Percentiles rank a stretch among this genome's conserved stretches.
Conservation (phyloP, 768 basidiomycete species). For the Kwoniella pini region DNA sequence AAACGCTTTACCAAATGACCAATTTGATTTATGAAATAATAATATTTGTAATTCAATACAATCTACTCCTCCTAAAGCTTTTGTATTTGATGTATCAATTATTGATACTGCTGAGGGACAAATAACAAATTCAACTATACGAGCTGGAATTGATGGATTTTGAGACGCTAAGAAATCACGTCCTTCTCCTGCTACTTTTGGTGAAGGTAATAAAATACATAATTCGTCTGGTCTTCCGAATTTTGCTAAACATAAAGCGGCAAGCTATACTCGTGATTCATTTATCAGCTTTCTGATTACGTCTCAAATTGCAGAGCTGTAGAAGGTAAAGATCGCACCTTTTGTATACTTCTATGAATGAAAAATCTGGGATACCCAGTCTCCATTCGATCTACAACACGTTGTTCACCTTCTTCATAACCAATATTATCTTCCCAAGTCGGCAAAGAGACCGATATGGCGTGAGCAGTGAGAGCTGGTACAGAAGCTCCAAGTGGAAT, state of each 20-base stretch:
- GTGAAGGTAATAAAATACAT: slow-evolving; percentile 77
- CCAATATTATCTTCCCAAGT: slow-evolving; percentile 88
- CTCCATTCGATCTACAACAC: slow-evolving; percentile 76
- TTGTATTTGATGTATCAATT: slow-evolving; percentile 19
- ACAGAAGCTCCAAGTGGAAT: slow-evolving; percentile 50
- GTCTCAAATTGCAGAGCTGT: not conserved
- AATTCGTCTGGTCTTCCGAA: slow-evolving; percentile 71
- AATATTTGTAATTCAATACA: slow-evolving; percentile 73
- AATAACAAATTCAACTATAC: slow-evolving; percentile 64
- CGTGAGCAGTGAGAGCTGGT: slow-evolving; percentile 64
- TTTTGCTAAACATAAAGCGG: slow-evolving; percentile 70
- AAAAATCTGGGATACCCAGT: slow-evolving; percentile 94
- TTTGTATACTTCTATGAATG: slow-evolving; percentile 78
- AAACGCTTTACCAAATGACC: slow-evolving; percentile 76
- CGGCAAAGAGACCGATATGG: slow-evolving; percentile 91
- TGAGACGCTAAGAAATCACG: slow-evolving; percentile 65
- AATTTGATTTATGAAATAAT: slow-evolving; percentile 67
- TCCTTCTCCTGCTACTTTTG: slow-evolving; percentile 71
- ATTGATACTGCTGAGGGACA: slow-evolving; percentile 57
- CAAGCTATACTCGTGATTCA: slow-evolving; percentile 62
- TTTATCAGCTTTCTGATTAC: not conserved
- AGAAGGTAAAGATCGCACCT: slow-evolving; percentile 61
- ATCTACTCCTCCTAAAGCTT: slow-evolving; percentile 45
- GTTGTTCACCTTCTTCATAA: slow-evolving; percentile 84
- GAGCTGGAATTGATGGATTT: slow-evolving; percentile 62